phyloP scores from a whole-genome alignment of 2,329 filamentous ascomycete genomes.

The Diaporthe aspalathi region DNA sequence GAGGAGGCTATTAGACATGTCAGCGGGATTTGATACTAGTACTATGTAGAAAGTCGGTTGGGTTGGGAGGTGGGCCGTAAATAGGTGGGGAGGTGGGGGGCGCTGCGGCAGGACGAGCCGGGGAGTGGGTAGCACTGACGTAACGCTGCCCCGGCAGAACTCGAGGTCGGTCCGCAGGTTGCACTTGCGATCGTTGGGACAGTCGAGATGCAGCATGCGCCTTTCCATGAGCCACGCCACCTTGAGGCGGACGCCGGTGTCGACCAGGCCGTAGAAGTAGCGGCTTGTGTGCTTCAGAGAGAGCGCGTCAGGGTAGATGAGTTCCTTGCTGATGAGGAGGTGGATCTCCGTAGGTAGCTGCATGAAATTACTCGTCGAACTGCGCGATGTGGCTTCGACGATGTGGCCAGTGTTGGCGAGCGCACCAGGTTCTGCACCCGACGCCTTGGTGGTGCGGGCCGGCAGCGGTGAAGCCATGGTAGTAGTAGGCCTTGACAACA shows the following conservation, averaged over 20 bases:
- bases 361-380: slow-evolving; percentile 51
- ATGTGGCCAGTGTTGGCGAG: background rate
- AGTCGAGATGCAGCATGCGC: slow-evolving; percentile 71
- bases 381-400: background rate
- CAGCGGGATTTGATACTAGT: no score
- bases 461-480: slow-evolving; percentile 24
- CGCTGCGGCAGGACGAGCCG: background rate
- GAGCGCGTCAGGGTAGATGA: slow-evolving; percentile 77
- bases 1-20: slow-evolving; percentile 56
- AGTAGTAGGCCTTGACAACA: background rate
- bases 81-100: background rate
- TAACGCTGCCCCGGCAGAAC: slow-evolving; percentile 70
- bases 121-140: slow-evolving; percentile 53
- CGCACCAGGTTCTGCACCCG: background rate
- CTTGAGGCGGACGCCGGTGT: slow-evolving; percentile 74
- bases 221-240: slow-evolving; percentile 77
- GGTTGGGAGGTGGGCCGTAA: no score
- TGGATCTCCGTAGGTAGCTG: slow-evolving; percentile 75
- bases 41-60: no score
- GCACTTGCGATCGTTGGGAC: slow-evolving; percentile 68
- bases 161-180: slow-evolving; percentile 69
- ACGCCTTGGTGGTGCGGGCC: background rate
- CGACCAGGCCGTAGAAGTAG: slow-evolving; percentile 72
- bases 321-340: slow-evolving; percentile 67
- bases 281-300: slow-evolving; percentile 75